Base-by-base conservation (phyloP, 139 green algal genomes). In the Chlamydomonas urium region DNA sequence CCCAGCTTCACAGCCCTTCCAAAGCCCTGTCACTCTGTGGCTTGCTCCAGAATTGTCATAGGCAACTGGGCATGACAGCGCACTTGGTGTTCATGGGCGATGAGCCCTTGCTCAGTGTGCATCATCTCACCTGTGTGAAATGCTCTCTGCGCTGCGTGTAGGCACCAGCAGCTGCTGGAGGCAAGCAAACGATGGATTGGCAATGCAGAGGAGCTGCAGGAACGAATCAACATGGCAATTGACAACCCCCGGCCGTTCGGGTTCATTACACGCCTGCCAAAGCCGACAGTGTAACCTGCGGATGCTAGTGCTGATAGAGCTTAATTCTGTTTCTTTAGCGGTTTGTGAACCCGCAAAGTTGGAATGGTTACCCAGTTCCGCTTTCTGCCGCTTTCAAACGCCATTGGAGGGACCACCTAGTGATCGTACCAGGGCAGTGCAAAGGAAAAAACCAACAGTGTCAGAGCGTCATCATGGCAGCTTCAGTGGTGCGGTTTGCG, bases 221-320 rank as follows among this genome's bases (percentile, higher is more conserved):
- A 21, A 5, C 42, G 33, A 29, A 75, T 80, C 34, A 24, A 75
- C 17, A 19, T 3, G 0, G 67, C 67, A 10, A 42, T 80, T 17
- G 74, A 75, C 59, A 75, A 80, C 59, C 74, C 74, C 65, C 45
- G 66, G 60, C 74, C 74, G 33, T 80, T 80, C n/a, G 74, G 74
- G 33, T 80, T 75, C 66, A 75, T 80, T 2, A 59, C 67, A 29
- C 72, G 50, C 33, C 67, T 72, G 1, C 47, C 63, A 6, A 42
- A 45, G 32, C 38, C 60, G 21, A 67, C 60, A 21, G 19, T 67
- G 60, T 67, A 65, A 17, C n/a, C n/a, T n/a, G n/a, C n/a, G n/a
- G n/a, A n/a, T n/a, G n/a, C n/a, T n/a, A n/a, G n/a, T n/a, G n/a
- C n/a, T n/a, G n/a, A n/a, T n/a, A n/a, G n/a, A n/a, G n/a, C n/a